Evolutionary conservation across 306 rosid species (phyloP), one percentile per base, ranked within the genome.

Genomic region (Vicia villosa): DNA sequence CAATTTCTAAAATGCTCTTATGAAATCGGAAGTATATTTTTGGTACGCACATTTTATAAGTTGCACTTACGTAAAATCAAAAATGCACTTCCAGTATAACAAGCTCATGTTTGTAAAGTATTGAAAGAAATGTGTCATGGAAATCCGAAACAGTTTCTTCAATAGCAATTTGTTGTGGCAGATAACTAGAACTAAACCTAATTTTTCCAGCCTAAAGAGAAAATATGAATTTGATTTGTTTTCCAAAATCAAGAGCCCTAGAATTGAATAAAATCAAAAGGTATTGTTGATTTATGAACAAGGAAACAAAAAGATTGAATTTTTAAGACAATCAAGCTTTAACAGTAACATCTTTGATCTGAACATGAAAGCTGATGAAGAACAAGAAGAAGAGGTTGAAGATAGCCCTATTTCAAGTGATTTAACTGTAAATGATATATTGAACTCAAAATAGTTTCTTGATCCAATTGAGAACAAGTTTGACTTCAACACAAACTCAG

Each of bases 101-200:
- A 76, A 81, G 92, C 82, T 81, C 90, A 81, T 70, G 64, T 87
- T 73, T 84, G 91, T 74, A 85, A 82, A 80, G 55, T 82, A 34
- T 81, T 94, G 86, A 87, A 80, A 82, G 97, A 89, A 86, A 87
- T 81, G 97, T 94, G 69, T 96, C 97, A 49, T 94, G 99, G 99
- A 96, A 89, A 68, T 87, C 95, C 37, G 92, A 91, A 74, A 82
- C 79, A 66, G 63, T 86, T 80, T 81, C 92, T 77, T 83, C 95
- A 36, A 73, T 94, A 41, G 95, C 56, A 91, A 63, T 28, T 68
- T 94, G 87, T 74, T 84, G 79, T 61, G 91, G 70, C 66, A 81
- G 69, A 68, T 85, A 8, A 80, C 61, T 26, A 85, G 80, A 70
- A 69, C 79, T 7, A 77, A 82, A 41, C 62, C 86, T 10, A 40